phyloP scores from a whole-genome alignment of 1,139 yeast genomes.

The Zhuliangozyma parablackwelliae region DNA sequence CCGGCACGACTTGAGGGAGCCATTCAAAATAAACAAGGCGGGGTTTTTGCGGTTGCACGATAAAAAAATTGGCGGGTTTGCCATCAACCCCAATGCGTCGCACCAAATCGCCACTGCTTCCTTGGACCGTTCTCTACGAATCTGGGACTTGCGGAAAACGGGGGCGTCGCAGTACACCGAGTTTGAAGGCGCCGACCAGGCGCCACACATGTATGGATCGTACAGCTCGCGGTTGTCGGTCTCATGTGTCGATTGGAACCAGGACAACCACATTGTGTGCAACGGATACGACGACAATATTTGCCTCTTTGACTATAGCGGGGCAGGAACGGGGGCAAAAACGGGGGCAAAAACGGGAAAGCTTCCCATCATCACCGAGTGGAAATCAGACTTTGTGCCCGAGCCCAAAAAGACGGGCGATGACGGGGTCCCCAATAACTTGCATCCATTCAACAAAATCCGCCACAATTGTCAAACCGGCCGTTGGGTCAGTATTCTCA shows the following conservation, averaged over 20 bases:
- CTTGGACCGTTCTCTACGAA: slow-evolving; percentile 71
- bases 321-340: slow-evolving; percentile 4
- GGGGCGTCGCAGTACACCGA: slow-evolving; percentile 36
- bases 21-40: slow-evolving; percentile 23
- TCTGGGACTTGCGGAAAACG: slow-evolving; percentile 78
- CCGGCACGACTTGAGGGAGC: slow-evolving; percentile 60
- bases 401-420: slow-evolving; percentile 18
- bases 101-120: slow-evolving; percentile 81
- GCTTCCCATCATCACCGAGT: slow-evolving; percentile 20
- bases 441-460: slow-evolving; percentile 57
- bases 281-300: slow-evolving; percentile 91
- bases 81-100: slow-evolving; percentile 59
- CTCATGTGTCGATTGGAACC: slow-evolving; percentile 84
- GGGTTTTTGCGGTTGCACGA: slow-evolving; percentile 63
- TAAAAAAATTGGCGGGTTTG: slow-evolving; percentile 86
- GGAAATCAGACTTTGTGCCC: slow-evolving; percentile 21
- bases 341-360: not conserved
- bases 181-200: slow-evolving; percentile 23
- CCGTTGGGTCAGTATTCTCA: slow-evolving; percentile 89
- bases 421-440: slow-evolving; percentile 21
- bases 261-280: slow-evolving; percentile 70
- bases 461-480: slow-evolving; percentile 94
- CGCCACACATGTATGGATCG: slow-evolving; percentile 57
- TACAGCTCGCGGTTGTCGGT: slow-evolving; percentile 74
- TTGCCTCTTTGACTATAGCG: slow-evolving; percentile 42